Evolutionary conservation across 2,329 filamentous ascomycete species (phyloP), one percentile per base, ranked within the genome.

Genomic region (Aspergillus puulaauensis): DNA sequence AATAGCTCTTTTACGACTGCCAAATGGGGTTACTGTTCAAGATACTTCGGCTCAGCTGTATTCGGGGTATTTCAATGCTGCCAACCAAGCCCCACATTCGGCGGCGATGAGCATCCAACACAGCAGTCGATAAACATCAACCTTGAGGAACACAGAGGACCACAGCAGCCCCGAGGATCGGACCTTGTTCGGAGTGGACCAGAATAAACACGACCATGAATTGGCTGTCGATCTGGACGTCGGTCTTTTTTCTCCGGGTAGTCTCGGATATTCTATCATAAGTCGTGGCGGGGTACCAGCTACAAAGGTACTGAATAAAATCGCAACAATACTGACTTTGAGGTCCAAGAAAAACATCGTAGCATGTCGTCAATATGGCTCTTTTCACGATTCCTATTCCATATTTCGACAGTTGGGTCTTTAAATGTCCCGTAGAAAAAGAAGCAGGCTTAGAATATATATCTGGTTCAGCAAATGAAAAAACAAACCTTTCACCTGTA

Each of bases 21-120:
- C 9, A 9, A 35, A 23, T 37, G 31, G 9, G 21, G 21, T 45
- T 35, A 7, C 50, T 31, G 24, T 17, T 49, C 40, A n/a, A 45
- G 50, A 23, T 52, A 45, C 40, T 44, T 40, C 23, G 50, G 50
- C 35, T 15, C 24, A 52, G 7, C 50, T 27, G 17, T 52, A 27
- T 23, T 51, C 50, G 39, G 50, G 27, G 33, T 19, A 24, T 45
- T 53, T 35, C 31, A 45, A 46, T 35, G 19, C 52, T 54, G 21
- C 43, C 9, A 39, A 31, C 45, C 51, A 14, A 54, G 52, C 52
- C 52, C 52, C 52, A 47, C 52, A 46, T 47, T 46, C 31, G 40
- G 33, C 15, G 6, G 14, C 15, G 14, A 7, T 37, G 12, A 37
- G 12, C 35, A n/a, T 37, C 12, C 35, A 37, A 15, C 12, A 5